Evolutionary conservation across 2,329 filamentous ascomycete species (phyloP), one percentile per base, ranked within the genome.

Genomic region (Trichoderma arundinaceum): DNA sequence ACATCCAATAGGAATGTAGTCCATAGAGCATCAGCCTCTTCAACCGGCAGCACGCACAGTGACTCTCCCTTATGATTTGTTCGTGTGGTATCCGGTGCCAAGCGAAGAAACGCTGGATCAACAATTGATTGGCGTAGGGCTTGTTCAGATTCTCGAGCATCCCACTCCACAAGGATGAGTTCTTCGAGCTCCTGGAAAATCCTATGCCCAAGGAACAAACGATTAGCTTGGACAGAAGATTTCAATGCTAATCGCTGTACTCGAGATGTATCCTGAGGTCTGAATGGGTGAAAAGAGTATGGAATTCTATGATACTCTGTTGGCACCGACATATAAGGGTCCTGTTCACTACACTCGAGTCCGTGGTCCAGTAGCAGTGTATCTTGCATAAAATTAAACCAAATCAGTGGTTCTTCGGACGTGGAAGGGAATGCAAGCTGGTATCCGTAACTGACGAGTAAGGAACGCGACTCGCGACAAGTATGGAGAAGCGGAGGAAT

Each of bases 391-490:
- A 56, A 43, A 4, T 56, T 22, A 32, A 56, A 56, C 52, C 52
- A 56, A 17, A 12, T 28, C 12, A 0, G 35, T 15, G 52, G 52
- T 28, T 9, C 38, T 41, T 56, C 35, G 7, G 0, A 12, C 15
- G 52, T 56, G 19, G 52, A 56, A 56, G 52, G 35, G 38, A 56
- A 56, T 28, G 52, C 35, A 56, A 56, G 35, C 38, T 56, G 19
- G 35, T 56, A 56, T 0, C 52, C 52, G 35, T 41, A 41, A n/a
- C 52, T 28, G 10, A 56, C 28, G 1, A 56, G 35, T 0, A 28
- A 41, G 12, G n/a, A 41, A 56, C 52, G 52, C 19, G 52, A 56
- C 52, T 56, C 52, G 38, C 35, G 15, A 12, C 52, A 56, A 28
- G 52, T 56, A 1, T 56, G 52, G 4, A 56, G 35, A 28, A 56